Conservation (phyloP, 495 filamentous ascomycete genomes). For the Glonium stellatum region DNA sequence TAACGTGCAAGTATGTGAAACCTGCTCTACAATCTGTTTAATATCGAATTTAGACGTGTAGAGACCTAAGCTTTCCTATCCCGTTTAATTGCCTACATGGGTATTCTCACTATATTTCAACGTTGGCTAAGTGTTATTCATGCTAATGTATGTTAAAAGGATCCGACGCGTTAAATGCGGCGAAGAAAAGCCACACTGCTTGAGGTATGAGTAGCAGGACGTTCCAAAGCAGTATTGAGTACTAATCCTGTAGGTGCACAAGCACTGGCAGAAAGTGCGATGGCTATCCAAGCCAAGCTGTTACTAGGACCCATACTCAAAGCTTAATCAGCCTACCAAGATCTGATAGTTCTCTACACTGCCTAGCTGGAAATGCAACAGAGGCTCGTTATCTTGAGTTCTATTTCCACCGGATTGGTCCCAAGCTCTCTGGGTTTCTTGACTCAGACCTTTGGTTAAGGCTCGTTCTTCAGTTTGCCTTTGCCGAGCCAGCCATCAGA, state of each 20-base stretch:
- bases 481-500: background rate
- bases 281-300: constrained; percentile 19
- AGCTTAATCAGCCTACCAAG: background rate
- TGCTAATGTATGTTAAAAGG: constrained; percentile 4
- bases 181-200: constrained; percentile 44
- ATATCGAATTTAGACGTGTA: too few relatives aligned
- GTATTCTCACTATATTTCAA: too few relatives aligned
- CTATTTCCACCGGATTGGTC: background rate
- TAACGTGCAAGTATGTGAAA: constrained; percentile 46
- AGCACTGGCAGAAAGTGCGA: constrained; percentile 46
- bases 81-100: too few relatives aligned
- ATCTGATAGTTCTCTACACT: background rate
- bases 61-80: too few relatives aligned
- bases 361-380: background rate
- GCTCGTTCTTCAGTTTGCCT: background rate
- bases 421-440: background rate
- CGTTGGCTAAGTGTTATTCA: background rate
- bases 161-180: constrained; percentile 52
- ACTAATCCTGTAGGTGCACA: too few relatives aligned
- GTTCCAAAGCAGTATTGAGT: too few relatives aligned
- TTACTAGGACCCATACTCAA: background rate
- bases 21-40: too few relatives aligned
- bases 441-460: background rate
- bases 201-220: too few relatives aligned
- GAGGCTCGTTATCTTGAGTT: background rate